Percentiles rank a stretch among this genome's conserved stretches.
These are phyloP conservation scores for Claviceps sp. DNA, from an alignment of 2,329 filamentous ascomycete species.

Conservation along the genomic window DNA sequence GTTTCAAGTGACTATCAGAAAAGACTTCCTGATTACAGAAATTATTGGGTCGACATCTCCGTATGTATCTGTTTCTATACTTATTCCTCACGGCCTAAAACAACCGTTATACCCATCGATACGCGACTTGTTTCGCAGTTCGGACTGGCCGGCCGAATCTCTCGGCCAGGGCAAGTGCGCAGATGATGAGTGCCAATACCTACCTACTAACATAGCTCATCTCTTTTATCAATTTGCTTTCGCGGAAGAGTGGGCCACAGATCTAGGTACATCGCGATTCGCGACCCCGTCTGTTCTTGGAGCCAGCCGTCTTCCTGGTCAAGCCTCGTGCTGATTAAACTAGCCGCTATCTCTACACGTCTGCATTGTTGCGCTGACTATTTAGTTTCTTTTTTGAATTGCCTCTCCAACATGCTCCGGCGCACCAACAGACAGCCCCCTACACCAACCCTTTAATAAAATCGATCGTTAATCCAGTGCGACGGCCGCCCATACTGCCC, in stretches of 20 bases:
- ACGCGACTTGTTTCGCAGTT: too few species aligned
- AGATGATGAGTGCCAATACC: background rate
- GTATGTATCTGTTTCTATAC: too few species aligned
- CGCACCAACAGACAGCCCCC: background rate
- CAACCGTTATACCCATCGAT: too few species aligned
- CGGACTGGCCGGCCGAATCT: too few species aligned
- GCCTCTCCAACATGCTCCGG: background rate
- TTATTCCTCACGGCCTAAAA: too few species aligned
- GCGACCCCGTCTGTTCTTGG: background rate
- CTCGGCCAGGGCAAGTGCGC: too few species aligned
- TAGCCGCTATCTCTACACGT: background rate
- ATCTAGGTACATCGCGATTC: background rate
- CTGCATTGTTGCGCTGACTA: background rate
- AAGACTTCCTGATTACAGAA: too few species aligned
- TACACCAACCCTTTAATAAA: too few species aligned
- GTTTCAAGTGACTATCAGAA: too few species aligned
- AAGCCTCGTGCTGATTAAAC: background rate
- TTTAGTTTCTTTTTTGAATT: background rate
- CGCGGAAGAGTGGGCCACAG: background rate
- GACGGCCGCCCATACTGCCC: background rate
- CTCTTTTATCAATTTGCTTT: background rate
- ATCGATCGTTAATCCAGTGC: background rate
- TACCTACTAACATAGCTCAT: background rate
- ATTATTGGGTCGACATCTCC: too few species aligned
- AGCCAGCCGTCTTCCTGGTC: background rate